A percentile compares a stretch with the other conserved stretches of the same genome.
phyloP scores from a whole-genome alignment of 345 rosid species.

The Sisymbrium irio region DNA sequence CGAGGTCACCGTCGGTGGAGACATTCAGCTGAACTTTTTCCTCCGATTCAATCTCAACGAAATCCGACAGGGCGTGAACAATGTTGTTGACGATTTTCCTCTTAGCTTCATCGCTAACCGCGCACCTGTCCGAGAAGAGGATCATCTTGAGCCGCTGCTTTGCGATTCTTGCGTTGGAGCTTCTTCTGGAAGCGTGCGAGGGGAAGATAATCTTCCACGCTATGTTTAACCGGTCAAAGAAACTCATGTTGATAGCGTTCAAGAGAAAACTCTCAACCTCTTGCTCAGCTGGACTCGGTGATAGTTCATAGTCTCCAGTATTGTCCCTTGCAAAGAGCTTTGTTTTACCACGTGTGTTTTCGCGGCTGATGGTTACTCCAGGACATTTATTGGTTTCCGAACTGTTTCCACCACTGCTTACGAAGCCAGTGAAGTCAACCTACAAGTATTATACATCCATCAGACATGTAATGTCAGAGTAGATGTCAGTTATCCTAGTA shows the following conservation, averaged over 20 bases:
- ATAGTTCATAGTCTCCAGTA: slow-evolving; percentile 51
- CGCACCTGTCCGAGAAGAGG: slow-evolving; percentile 94
- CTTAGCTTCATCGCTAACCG: slow-evolving; percentile 91
- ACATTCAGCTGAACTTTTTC: slow-evolving; percentile 93
- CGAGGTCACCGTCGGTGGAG: slow-evolving; percentile 76
- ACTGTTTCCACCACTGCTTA: slow-evolving; percentile 40
- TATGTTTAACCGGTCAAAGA: slow-evolving; percentile 75
- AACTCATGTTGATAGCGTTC: slow-evolving; percentile 72
- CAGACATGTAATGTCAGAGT: background rate
- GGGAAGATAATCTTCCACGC: slow-evolving; percentile 98
- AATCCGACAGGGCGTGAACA: slow-evolving; percentile 73
- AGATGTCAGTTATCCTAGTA: background rate
- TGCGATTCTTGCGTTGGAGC: slow-evolving; percentile 92
- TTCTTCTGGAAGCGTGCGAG: slow-evolving; percentile 58
- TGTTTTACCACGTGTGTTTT: slow-evolving; percentile 22
- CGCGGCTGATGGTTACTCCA: slow-evolving; percentile 24
- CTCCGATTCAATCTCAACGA: slow-evolving; percentile 93
- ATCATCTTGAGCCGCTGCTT: slow-evolving; percentile 97
- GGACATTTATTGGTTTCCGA: slow-evolving; percentile 27
- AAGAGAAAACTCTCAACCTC: slow-evolving; percentile 75
- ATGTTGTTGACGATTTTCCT: slow-evolving; percentile 79
- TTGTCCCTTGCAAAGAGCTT: slow-evolving; percentile 46
- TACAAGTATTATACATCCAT: slow-evolving; percentile 18
- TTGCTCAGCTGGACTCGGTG: slow-evolving; percentile 51
- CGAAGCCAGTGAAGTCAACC: slow-evolving; percentile 42